Base-by-base conservation (phyloP, 805 yeast species). In the Wickerhamiella qilinensis region DNA sequence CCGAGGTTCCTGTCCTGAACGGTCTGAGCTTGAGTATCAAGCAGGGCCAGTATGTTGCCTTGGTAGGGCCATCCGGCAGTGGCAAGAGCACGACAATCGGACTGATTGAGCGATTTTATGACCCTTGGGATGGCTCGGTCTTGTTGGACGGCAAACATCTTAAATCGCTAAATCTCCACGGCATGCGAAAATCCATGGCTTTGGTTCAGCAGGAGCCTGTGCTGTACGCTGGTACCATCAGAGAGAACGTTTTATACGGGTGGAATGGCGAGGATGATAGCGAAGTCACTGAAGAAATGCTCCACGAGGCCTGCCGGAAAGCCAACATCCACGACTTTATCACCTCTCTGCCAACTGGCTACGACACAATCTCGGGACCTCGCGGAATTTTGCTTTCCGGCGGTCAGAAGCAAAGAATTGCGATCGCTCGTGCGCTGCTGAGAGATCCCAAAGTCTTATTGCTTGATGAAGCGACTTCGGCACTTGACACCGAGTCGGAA, bases 61-160 rank as follows among this genome's bases (percentile, higher is more conserved):
- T 88, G 4, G 76, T 88, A 4, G 79, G 78, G 2, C 68, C 77
- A 1, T 69, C 76, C 1, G 79, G 79, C 1, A 68, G 75, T 42
- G 79, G 79, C 15, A 73, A 73, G 50, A 65, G 73, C 3, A 73
- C 79, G 3, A 63, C 75, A 25, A 74, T 76, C 18, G 57, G 73
- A 2, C 57, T 71, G 36, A 38, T 39, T 22, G 39, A 40, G 24
- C 35, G 43, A 24, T 40, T 40, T 19, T 68, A 68, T 46, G 63
- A 64, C 39, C 57, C 68, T 14, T 53, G 60, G 37, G 33, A 52
- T 4, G 73, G 73, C 9, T 50, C 55, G 33, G 64, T 68, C 15
- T 42, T 54, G 20, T 60, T 68, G 33, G 73, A 71, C 18, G 73
- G 70, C 2, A 52, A 48, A 4, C 57, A 68, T 43, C 63, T 68